Percentiles rank a stretch among this genome's conserved stretches.
Evolutionary conservation across 2,329 filamentous ascomycete genomes (phyloP).

Genomic region (Penicillium sp.): DNA sequence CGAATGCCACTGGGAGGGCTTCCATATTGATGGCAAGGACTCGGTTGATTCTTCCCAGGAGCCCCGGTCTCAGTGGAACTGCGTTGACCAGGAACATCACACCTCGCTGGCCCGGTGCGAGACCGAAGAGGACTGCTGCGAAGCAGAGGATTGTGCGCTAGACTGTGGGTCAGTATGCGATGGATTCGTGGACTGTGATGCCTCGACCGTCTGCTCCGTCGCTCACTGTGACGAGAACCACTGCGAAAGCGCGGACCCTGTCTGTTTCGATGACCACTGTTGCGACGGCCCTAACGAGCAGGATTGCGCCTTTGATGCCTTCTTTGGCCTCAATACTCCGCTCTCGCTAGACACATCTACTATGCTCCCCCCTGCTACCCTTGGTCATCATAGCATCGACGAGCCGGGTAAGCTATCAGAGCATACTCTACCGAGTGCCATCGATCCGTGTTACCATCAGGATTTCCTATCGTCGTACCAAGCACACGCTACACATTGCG

Average conservation of each 20-base stretch:
- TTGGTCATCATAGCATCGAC: slow-evolving; percentile 17
- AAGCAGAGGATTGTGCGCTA: slow-evolving; percentile 39
- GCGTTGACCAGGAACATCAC: slow-evolving; percentile 30
- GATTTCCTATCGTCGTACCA: slow-evolving; percentile 27
- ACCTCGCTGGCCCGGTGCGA: slow-evolving; percentile 26
- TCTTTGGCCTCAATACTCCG: slow-evolving; percentile 34
- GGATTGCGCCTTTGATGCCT: slow-evolving; percentile 31
- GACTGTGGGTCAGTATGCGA: slow-evolving; percentile 43
- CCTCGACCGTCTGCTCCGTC: slow-evolving; percentile 38
- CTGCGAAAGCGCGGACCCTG: slow-evolving; percentile 32
- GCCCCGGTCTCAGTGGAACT: slow-evolving; percentile 29
- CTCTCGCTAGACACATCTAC: slow-evolving; percentile 30
- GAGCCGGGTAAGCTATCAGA: slow-evolving; percentile 24
- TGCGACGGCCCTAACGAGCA: slow-evolving; percentile 24
- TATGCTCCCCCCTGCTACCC: slow-evolving; percentile 25
- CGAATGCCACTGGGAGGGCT: slow-evolving; percentile 43
- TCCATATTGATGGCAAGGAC: slow-evolving; percentile 36
- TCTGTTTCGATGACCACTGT: slow-evolving; percentile 43
- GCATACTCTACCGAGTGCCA: slow-evolving; percentile 13
- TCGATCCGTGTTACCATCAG: slow-evolving; percentile 22
- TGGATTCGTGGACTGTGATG: slow-evolving; percentile 42
- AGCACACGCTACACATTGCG: slow-evolving; percentile 22
- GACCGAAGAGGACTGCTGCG: slow-evolving; percentile 39
- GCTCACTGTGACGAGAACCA: slow-evolving; percentile 29
- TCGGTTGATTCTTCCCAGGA: slow-evolving; percentile 22